phyloP scores from a whole-genome alignment of 2,329 filamentous ascomycete genomes.

The Sclerotinia minor region DNA sequence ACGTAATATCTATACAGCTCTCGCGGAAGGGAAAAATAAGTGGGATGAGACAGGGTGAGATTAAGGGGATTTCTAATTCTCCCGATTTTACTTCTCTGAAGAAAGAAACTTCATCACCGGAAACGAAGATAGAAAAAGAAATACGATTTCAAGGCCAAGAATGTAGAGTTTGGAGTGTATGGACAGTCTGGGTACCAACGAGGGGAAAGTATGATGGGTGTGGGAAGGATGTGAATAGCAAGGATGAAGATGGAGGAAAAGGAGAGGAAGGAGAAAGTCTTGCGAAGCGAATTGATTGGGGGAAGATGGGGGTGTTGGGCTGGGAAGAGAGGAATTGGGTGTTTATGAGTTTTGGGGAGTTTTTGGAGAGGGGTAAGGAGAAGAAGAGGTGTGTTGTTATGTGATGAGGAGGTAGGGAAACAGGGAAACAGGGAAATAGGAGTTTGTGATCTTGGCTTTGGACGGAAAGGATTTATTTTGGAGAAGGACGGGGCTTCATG shows the following conservation, averaged over 20 bases:
- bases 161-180: constrained; percentile 4
- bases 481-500: no score
- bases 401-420: background rate
- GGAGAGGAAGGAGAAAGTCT: background rate
- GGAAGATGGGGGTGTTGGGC: background rate
- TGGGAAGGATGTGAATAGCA: no score
- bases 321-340: background rate
- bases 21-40: background rate
- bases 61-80: background rate
- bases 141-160: background rate
- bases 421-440: no score
- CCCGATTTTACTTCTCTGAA: no score
- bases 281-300: background rate
- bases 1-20: background rate
- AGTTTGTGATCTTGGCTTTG: background rate
- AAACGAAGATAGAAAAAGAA: background rate
- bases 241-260: no score
- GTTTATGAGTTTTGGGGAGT: background rate
- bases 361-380: background rate
- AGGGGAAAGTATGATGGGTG: background rate
- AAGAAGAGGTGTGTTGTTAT: background rate
- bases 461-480: no score
- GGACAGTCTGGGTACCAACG: background rate
- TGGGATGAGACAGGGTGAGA: constrained; percentile 4
- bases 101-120: no score